These are phyloP conservation scores for Cercospora sp. DNA, from an alignment of 2,329 filamentous ascomycete species.

Conservation along the genomic window DNA sequence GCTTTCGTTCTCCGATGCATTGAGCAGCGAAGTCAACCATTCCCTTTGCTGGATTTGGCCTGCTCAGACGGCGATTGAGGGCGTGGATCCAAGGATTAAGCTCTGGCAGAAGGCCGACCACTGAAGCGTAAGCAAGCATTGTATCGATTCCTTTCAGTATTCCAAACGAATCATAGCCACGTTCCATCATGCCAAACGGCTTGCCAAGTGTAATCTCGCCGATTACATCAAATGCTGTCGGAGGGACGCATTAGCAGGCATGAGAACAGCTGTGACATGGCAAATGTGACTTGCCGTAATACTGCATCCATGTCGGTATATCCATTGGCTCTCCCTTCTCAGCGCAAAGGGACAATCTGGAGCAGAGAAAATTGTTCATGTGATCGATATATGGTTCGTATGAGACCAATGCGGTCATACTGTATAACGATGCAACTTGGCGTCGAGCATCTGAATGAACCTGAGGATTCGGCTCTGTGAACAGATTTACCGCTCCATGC, in stretches of 20 bases:
- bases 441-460: conserved; percentile 41
- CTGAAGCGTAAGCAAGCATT: not conserved
- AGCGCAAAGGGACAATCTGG: conserved; percentile 35
- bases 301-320: no score
- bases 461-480: conserved; percentile 41
- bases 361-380: conserved; percentile 40
- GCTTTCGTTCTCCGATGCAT: conserved; percentile 32
- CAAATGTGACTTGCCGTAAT: no score
- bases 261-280: no score
- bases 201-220: no score
- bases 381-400: conserved; percentile 45
- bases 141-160: not conserved
- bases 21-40: conserved; percentile 23
- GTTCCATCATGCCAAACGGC: no score
- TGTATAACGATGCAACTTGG: conserved; percentile 40
- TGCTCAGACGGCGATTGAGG: not conserved
- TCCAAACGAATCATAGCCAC: no score
- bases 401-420: conserved; percentile 41
- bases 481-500: conserved; percentile 44
- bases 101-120: not conserved
- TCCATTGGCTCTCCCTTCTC: not conserved
- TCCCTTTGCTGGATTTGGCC: not conserved
- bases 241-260: no score
- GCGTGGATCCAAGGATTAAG: not conserved
- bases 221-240: no score